Percentiles rank a stretch among this genome's conserved stretches.
phyloP scores from a whole-genome alignment of 148 eudicot genomes.

The Vaccinium corymbosum region DNA sequence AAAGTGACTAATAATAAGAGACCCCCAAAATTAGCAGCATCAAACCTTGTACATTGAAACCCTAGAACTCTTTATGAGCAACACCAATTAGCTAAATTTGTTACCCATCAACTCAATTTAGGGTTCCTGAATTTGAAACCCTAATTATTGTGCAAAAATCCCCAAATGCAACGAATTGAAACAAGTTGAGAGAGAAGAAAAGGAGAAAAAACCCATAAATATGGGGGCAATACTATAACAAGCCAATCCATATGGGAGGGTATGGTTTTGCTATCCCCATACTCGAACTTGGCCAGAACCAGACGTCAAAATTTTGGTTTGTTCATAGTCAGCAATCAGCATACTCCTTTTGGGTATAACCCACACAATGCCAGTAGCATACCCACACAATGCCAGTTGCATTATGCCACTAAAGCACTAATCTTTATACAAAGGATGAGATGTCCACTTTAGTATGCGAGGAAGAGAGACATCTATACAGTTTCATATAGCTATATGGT shows the following conservation, averaged over 20 bases:
- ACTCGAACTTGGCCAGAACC: background rate
- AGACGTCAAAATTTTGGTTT: background rate
- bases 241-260: no score
- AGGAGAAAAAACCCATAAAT: no score
- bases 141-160: no score
- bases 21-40: background rate
- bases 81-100: background rate
- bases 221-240: no score
- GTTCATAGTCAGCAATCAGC: background rate
- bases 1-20: background rate
- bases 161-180: no score
- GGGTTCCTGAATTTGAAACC: no score
- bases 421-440: background rate
- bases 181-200: no score
- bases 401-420: background rate
- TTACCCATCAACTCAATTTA: no score
- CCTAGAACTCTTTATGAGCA: background rate
- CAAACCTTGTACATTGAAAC: background rate
- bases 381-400: no score
- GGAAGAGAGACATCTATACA: background rate
- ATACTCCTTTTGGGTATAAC: no score
- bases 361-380: no score
- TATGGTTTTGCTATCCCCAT: no score
- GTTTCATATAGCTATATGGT: background rate
- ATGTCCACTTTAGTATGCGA: background rate